Evolutionary conservation across 257 asterid genomes (phyloP).

Genomic region (Fraxinus americana): DNA sequence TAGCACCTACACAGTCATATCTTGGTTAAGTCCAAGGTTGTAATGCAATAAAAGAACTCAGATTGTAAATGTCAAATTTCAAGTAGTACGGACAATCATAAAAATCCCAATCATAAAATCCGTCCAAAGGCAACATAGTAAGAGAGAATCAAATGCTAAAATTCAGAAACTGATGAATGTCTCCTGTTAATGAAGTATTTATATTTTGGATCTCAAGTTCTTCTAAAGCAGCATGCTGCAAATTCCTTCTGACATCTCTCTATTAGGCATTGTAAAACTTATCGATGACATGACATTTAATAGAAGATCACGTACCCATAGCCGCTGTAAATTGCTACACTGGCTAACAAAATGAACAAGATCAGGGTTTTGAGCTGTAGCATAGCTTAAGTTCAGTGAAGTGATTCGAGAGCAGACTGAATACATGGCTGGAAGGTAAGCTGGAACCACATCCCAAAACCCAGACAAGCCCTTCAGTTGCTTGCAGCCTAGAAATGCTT

Average conservation of each 20-base stretch:
- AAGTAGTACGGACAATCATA: not conserved
- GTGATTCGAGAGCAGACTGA: constrained; percentile 67
- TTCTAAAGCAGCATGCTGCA: not conserved
- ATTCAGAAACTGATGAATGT: not conserved
- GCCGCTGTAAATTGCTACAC: constrained; percentile 73
- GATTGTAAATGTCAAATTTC: not conserved
- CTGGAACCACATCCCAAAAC: constrained; percentile 89
- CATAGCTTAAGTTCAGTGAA: constrained; percentile 79
- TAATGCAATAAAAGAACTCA: not conserved
- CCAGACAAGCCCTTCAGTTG: constrained; percentile 80
- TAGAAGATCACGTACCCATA: constrained; percentile 67
- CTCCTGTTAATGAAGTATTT: not conserved
- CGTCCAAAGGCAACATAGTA: not conserved
- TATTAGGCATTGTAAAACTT: not conserved
- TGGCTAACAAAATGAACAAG: constrained; percentile 67
- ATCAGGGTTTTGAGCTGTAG: constrained; percentile 68
- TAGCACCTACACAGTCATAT: constrained; percentile 54
- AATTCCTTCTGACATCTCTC: not conserved
- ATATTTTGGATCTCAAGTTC: not conserved
- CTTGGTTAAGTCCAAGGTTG: not conserved
- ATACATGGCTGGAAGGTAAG: constrained; percentile 79
- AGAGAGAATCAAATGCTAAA: not conserved
- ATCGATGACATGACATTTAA: not conserved
- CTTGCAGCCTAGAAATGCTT: constrained; percentile 76
- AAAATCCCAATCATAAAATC: not conserved